A percentile compares a stretch with the other conserved stretches of the same genome.
phyloP scores from a whole-genome alignment of 2,329 filamentous ascomycete species.

The Graphilbum fragrans region DNA sequence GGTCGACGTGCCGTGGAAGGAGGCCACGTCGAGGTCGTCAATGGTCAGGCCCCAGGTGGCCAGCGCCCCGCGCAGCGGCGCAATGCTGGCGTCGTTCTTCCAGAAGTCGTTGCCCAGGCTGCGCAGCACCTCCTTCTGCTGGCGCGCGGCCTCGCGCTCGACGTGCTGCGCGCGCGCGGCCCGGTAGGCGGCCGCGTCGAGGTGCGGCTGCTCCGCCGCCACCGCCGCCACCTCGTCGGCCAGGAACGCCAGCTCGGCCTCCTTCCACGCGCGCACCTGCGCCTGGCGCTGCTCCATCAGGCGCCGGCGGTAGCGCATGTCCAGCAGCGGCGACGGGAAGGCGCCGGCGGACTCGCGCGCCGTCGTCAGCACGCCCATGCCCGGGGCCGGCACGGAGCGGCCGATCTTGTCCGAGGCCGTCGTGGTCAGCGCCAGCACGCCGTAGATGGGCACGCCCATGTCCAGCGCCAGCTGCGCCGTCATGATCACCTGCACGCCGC shows the following conservation, averaged over 20 bases:
- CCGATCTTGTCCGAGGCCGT: slow-evolving; percentile 99
- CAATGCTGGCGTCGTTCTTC: slow-evolving; percentile 89
- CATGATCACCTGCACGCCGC: slow-evolving; percentile 98
- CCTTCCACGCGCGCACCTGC: slow-evolving; percentile 94
- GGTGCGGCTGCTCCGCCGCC: slow-evolving; percentile 59
- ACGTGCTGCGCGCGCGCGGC: slow-evolving; percentile 78
- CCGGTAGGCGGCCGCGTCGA: slow-evolving; percentile 75
- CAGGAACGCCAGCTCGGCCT: slow-evolving; percentile 84
- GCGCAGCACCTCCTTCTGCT: slow-evolving; percentile 85
- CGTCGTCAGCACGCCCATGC: slow-evolving; percentile 91
- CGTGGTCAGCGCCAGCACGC: slow-evolving; percentile 82
- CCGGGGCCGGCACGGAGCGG: slow-evolving; percentile 89
- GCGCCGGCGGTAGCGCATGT: slow-evolving; percentile 93
- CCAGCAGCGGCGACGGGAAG: slow-evolving; percentile 88
- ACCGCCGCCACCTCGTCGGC: slow-evolving; percentile 88
- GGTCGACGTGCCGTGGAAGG: slow-evolving; percentile 97
- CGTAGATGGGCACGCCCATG: slow-evolving; percentile 97
- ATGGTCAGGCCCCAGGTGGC: slow-evolving; percentile 98
- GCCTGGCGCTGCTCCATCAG: slow-evolving; percentile 89
- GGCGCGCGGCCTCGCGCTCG: slow-evolving; percentile 73
- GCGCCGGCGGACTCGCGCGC: slow-evolving; percentile 84
- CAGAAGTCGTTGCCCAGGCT: slow-evolving; percentile 98
- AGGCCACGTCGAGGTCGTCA: slow-evolving; percentile 87
- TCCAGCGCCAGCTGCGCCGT: slow-evolving; percentile 89
- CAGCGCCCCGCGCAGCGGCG: slow-evolving; percentile 86